Conservation (phyloP, 2,329 filamentous ascomycete genomes). For the Fusarium torreyae region DNA sequence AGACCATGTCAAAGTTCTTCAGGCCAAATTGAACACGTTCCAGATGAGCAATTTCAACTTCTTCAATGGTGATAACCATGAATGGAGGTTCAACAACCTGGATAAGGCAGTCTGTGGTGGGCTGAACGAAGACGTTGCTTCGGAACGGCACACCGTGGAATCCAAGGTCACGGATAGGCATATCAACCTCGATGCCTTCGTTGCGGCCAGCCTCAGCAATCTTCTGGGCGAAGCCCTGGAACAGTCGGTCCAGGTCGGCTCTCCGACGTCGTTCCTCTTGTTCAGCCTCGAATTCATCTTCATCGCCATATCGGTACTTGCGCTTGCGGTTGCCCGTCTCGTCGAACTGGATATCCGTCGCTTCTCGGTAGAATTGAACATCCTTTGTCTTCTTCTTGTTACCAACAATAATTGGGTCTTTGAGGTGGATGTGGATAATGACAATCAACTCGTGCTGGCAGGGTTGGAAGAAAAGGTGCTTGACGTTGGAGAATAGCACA, state of each 20-base stretch:
- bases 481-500: constrained; percentile 97
- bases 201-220: constrained; percentile 95
- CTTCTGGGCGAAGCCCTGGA: constrained; percentile 97
- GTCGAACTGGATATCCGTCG: constrained; percentile 98
- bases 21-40: constrained; percentile 97
- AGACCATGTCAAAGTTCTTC: constrained; percentile 99
- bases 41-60: constrained; percentile 95
- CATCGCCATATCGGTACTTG: constrained; percentile 97
- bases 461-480: constrained; percentile 98
- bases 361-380: constrained; percentile 97
- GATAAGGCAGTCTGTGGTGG: constrained; percentile 96
- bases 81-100: constrained; percentile 98
- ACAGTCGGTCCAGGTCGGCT: constrained; percentile 93
- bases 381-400: constrained; percentile 99
- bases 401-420: constrained; percentile 97
- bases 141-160: constrained; percentile 98
- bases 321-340: constrained; percentile 98
- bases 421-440: constrained; percentile 97
- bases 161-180: constrained; percentile 95
- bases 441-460: constrained; percentile 97
- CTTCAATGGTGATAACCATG: constrained; percentile 93
- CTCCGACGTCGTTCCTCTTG: constrained; percentile 94
- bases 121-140: constrained; percentile 95
- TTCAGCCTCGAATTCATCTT: constrained; percentile 98
- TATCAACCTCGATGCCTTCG: constrained; percentile 92